Evolutionary conservation across 768 basidiomycete species (phyloP), one percentile per base, ranked within the genome.

Genomic region (Termitomyces sp.): DNA sequence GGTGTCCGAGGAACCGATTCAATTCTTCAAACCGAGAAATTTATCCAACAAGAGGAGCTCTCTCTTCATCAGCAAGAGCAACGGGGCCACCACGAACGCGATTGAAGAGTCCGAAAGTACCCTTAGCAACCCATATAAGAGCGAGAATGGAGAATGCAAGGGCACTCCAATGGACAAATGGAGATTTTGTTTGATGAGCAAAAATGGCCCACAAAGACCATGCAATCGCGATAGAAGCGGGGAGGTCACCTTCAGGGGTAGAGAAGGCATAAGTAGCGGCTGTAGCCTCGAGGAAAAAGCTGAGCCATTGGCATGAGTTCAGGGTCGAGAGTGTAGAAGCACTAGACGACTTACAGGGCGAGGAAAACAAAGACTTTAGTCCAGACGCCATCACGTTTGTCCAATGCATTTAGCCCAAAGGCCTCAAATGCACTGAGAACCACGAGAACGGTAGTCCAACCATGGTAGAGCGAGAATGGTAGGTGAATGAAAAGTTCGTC

Each of bases 121-220:
- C 87, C 76, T 95, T 94, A 69, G 85, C 63, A 56, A 98, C 88
- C 76, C 90, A 93, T 57, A 96, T 70, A 59, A 93, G 78, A 27
- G 91, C 84, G 52, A 98, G 74, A 66, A 96, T 82, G 68, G 94
- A 83, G 64, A 93, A 94, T 3, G 71, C 91, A 52, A 98, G 81
- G 12, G 94, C 83, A 36, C 81, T 77, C 94, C 94, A 98, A 72
- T 95, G 94, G 61, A 98, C 85, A 73, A 98, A 95, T 47, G 74
- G 78, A 53, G 80, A 78, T 35, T 75, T 71, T 25, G 57, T 73
- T 70, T 94, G 85, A 65, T 90, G 82, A 25, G 80, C 84, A 64
- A 91, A 98, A 74, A 98, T 94, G 41, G 90, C 95, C 73, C 88
- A 95, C 29, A 99, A 79, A n/a, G 89, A 86, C 89, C 91, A 96